Conservation (phyloP, 2,329 filamentous ascomycete genomes). For the Sclerotinia minor region DNA sequence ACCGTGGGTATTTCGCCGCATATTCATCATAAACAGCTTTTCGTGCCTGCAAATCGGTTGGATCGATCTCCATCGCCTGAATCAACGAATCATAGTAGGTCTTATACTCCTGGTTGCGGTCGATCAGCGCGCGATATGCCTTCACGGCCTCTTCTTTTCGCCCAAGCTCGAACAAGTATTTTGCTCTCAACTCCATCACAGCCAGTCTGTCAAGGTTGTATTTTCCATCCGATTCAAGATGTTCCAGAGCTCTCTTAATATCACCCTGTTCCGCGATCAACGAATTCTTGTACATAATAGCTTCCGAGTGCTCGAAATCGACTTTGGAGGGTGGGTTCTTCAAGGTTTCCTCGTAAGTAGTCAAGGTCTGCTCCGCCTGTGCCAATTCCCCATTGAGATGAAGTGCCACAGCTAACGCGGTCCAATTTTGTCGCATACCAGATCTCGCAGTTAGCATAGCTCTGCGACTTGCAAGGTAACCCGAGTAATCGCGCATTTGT, state of each 20-base stretch:
- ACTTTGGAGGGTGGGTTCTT: slow-evolving; percentile 74
- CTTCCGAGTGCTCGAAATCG: slow-evolving; percentile 92
- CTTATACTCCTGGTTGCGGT: slow-evolving; percentile 84
- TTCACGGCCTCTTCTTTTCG: slow-evolving; percentile 77
- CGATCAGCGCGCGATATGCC: slow-evolving; percentile 77
- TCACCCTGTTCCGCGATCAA: slow-evolving; percentile 91
- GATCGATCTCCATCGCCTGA: slow-evolving; percentile 63
- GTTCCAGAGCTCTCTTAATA: slow-evolving; percentile 77
- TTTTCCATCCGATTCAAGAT: slow-evolving; percentile 77
- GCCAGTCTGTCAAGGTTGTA: slow-evolving; percentile 79
- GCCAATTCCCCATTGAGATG: slow-evolving; percentile 83
- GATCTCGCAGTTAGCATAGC: slow-evolving; percentile 85
- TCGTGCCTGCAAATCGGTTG: slow-evolving; percentile 60
- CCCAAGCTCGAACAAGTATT: slow-evolving; percentile 77
- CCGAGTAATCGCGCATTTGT: slow-evolving; percentile 93
- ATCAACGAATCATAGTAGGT: slow-evolving; percentile 81
- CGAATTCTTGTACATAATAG: slow-evolving; percentile 89
- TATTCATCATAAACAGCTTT: slow-evolving; percentile 81
- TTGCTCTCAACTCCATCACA: slow-evolving; percentile 80
- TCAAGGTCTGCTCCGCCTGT: slow-evolving; percentile 87
- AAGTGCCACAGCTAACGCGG: slow-evolving; percentile 89
- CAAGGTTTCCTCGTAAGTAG: slow-evolving; percentile 89
- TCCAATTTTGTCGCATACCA: slow-evolving; percentile 89
- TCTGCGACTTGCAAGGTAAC: slow-evolving; percentile 86
- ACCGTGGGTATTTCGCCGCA: slow-evolving; percentile 75